Base-by-base conservation (phyloP, 305 asterid species). In the Petunia hybrid region DNA sequence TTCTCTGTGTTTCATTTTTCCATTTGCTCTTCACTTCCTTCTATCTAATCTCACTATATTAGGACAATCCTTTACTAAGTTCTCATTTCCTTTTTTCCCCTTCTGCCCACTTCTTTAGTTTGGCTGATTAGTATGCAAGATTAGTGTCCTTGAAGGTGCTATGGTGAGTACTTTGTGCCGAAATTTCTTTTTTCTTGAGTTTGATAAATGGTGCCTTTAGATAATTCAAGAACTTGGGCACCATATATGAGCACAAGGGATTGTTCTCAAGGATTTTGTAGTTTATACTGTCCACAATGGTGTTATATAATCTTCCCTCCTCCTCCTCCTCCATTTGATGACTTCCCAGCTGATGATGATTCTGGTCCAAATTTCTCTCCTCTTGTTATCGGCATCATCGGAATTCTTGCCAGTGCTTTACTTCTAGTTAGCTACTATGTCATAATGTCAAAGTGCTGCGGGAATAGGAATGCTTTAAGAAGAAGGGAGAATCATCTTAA, bases 211-310 rank as follows among this genome's bases (percentile, higher is more conserved):
- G 88, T 78, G 2, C 61, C 88, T 35, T 38, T 80, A 65, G 80
- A 64, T 51, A 86, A 65, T 62, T 86, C 84, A 80, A 85, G 80
- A 56, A 85, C 87, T 8, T 87, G 89, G 93, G 87, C 80, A 38
- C 89, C 89, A 53, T 86, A 88, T 62, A 82, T 86, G 80, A 88
- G 84, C 64, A 85, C 85, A 12, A 86, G 81, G 59, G 94, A 90
- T 82, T 90, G 94, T 60, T 85, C 94, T 35, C 89, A 80, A 71
- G 90, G 89, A 14, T 86, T 86, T 66, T 90, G 94, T 43, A 90
- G 88, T 74, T 64, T 86, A 7, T 89, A 87, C 80, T 90, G 92
- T 46, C 92, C 91, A 4, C 90, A 89, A 61, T 87, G 94, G 92
- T 90, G 94, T 80, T 83, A 87, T 16, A 80, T 73, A 22, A 62